A percentile compares a stretch with the other conserved stretches of the same genome.
These are phyloP conservation scores for Phytophthora citricola DNA, from an alignment of 352 stramenopile genomes.

Conservation along the genomic window DNA sequence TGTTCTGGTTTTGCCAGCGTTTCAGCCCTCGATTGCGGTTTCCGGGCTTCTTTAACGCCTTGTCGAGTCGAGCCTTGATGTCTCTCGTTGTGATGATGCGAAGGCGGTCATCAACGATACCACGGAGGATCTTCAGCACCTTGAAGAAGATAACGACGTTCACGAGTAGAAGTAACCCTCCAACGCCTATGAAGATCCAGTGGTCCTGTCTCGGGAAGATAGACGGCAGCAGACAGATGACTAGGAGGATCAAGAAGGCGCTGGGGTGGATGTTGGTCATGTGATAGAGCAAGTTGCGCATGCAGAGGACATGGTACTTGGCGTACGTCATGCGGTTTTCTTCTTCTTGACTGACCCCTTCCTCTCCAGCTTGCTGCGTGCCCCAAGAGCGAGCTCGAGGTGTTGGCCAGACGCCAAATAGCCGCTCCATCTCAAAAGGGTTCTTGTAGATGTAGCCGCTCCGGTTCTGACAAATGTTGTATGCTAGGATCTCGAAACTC, in stretches of 20 bases:
- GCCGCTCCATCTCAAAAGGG: constrained; percentile 77
- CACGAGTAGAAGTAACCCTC: constrained; percentile 53
- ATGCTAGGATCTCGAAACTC: constrained; percentile 88
- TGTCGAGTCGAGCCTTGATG: constrained; percentile 54
- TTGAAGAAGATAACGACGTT: constrained; percentile 90
- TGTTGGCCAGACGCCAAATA: constrained; percentile 63
- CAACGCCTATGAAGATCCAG: constrained; percentile 82
- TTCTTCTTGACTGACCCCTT: constrained; percentile 26
- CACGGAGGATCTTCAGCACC: constrained; percentile 79
- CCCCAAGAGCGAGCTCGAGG: constrained; percentile 9
- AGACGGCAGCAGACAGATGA: constrained; percentile 73
- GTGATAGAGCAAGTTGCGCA: constrained; percentile 85
- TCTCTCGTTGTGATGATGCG: constrained; percentile 73
- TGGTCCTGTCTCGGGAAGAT: constrained; percentile 69
- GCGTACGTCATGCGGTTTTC: constrained; percentile 65
- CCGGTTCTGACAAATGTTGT: constrained; percentile 90
- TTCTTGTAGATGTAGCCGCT: constrained; percentile 92
- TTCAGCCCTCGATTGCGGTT: constrained; percentile 3
- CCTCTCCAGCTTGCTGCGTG: constrained; percentile 9
- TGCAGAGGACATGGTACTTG: constrained; percentile 84
- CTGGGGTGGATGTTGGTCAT: constrained; percentile 85
- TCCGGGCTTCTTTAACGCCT: constrained; percentile 26
- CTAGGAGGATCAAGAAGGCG: constrained; percentile 76
- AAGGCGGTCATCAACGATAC: constrained; percentile 85
- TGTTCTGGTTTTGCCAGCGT: not conserved